Base-by-base conservation (phyloP, 1,139 yeast genomes). In the Wickerhamomyces sp. region DNA sequence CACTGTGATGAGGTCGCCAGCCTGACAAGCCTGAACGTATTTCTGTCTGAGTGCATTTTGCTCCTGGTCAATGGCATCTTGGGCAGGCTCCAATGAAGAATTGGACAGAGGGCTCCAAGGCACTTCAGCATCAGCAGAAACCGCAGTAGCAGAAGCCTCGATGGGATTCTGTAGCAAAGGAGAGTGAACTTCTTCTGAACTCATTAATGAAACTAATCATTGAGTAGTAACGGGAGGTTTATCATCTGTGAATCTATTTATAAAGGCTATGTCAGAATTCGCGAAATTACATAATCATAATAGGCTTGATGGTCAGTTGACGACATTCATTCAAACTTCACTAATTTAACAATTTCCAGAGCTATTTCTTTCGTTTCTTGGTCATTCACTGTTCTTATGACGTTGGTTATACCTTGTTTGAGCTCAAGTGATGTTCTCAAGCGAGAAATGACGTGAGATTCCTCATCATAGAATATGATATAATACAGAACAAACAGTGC, bases 21-120 rank as follows among this genome's bases (percentile, higher is more conserved):
- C 47, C 48, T 75, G 79, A 32, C 70, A 65, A 1, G 70, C 68
- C 24, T 61, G 58, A 41, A 74, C 66, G 44, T 76, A 72, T 38
- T 70, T 68, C 44, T 67, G 71, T 33, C 72, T 74, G 43, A 72
- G 60, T 3, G 57, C 67, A 40, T 65, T 57, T 40, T 65, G 68
- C 42, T 70, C 76, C 28, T 49, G 52, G 36, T 66, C 67, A 2
- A 37, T 18, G 4, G 44, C 30, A 24, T 51, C 45, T 10, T 50
- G 52, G 0, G 52, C 51, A 1, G 54, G 53, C 28, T 46, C 44
- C 21, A 49, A 15, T 0, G 56, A 51, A 1, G 58, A 49, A 16
- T 40, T 36, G 7, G 56, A 46, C 1, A 14, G 9, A 3, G 45
- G 46, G 10, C 31, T 37, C 29, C 15, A 17, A 10, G 33, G 42